Base-by-base conservation (phyloP, 345 rosid species). In the Salix exigua region DNA sequence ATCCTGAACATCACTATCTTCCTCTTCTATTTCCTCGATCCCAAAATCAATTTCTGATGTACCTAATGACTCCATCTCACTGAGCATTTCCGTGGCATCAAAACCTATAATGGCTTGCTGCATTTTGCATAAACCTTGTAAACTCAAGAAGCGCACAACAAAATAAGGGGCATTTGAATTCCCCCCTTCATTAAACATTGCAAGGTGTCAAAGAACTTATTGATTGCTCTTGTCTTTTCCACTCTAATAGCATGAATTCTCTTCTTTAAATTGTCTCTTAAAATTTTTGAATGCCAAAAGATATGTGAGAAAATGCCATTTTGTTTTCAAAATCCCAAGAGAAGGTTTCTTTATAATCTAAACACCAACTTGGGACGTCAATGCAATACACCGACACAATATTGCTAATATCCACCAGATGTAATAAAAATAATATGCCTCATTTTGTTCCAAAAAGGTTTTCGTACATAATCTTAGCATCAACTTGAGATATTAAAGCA, bases 51-150 rank as follows among this genome's bases (percentile, higher is more conserved):
- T 81, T 69, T 90, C 97, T 55, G 94, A 80, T 37, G 89, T 81
- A 81, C 93, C 92, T 68, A 85, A 75, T 80, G 84, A 21, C 78
- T 93, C 96, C 86, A 95, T 85, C 78, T 88, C 99, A 82, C 83
- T 82, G 71, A 93, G 77, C 92, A 96, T 83, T 82, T 89, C 98
- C 78, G 71, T 81, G 23, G 91, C 85, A 86, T 96, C 97, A 82
- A 91, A 88, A 62, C 99, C 99, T 80, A 93, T 76, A 71, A 96
- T 83, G 37, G 88, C 91, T 93, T 96, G 97, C 98, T 95, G 94
- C 89, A 88, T 83, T 69, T 73, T 46, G 78, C 44, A 75, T 42
- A 33, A 85, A 79, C 17, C 17, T 13, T 26, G 51, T 46, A 73
- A 78, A 71, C 26, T 69, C 33, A 23, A 48, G 62, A 64, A 71